Conservation (phyloP, 2,329 filamentous ascomycete species). For the Fusarium penzigii region DNA sequence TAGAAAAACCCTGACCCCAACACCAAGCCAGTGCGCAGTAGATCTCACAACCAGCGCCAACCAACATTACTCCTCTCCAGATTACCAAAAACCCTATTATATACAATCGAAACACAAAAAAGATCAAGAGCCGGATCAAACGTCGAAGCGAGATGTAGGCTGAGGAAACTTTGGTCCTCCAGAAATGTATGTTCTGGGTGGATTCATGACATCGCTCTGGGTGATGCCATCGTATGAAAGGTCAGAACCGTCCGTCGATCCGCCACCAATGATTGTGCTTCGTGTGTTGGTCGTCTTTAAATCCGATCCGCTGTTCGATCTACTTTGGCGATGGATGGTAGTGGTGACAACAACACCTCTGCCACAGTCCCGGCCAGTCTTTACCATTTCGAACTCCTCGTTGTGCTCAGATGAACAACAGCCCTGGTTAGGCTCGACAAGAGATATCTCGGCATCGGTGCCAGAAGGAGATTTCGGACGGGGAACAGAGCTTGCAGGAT, state of each 20-base stretch:
- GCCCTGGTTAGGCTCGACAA: conserved; percentile 20
- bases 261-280: conserved; percentile 1
- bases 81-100: no score
- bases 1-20: no score
- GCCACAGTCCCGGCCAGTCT: conserved; percentile 17
- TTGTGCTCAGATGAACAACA: conserved; percentile 21
- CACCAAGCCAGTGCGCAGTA: no score
- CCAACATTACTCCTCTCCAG: no score
- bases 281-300: conserved; percentile 3
- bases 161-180: conserved; percentile 14
- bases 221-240: conserved; percentile 6
- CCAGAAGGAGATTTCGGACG: conserved; percentile 15
- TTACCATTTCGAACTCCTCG: conserved; percentile 19
- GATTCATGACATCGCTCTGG: conserved; percentile 14
- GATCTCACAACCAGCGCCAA: no score
- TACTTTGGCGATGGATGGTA: conserved; percentile 38
- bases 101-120: background rate
- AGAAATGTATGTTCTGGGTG: conserved; percentile 28
- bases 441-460: conserved; percentile 30
- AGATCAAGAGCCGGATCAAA: background rate
- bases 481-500: conserved; percentile 6
- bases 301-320: conserved; percentile 22
- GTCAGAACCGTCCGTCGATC: conserved; percentile 13
- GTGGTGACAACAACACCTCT: conserved; percentile 39
- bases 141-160: conserved; percentile 7